Base-by-base conservation (phyloP, 768 basidiomycete species). In the Boletus reticuloceps region DNA sequence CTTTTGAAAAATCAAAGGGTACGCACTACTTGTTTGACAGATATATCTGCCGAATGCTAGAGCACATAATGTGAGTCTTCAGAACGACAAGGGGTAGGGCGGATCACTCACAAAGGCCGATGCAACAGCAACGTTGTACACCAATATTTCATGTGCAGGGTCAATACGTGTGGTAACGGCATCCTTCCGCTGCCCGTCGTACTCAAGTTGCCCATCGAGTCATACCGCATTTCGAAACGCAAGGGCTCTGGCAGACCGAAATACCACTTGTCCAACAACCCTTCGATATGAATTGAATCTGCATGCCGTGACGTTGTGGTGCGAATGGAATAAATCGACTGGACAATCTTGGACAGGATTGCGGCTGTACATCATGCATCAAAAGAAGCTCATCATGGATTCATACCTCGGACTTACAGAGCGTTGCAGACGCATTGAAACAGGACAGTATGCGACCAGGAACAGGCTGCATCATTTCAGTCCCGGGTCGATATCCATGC, bases 61-160 rank as follows among this genome's bases (percentile, higher is more conserved):
- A 56, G 43, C 6, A 8, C 4, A 6, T 7, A 14, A 19, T 65
- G 8, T 29, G n/a, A 64, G 42, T 20, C 51, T 14, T 25, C 32
- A 31, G 47, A 48, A 53, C 22, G 49, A 44, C 39, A 36, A 31
- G 17, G 46, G 40, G 48, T 1, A 36, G 19, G 7, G 49, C 20
- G 19, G 13, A 54, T 36, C 22, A 75, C 87, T 73, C 67, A 90
- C 88, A 91, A 91, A 12, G 89, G 89, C 17, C 89, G 81, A 68
- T 91, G 89, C 47, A 91, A 71, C 29, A 92, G 65, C 32, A 92
- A 67, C 22, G 85, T 82, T 12, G 88, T 82, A 64, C 87, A 89
- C 90, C 90, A 92, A 64, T 91, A 91, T 63, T 89, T 86, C 88
- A 91, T 87, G 64, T 91, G 89, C 47, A 92, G 72, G 39, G 86